Base-by-base conservation (phyloP, 2,329 filamentous ascomycete species). In the Penicillium sp. region DNA sequence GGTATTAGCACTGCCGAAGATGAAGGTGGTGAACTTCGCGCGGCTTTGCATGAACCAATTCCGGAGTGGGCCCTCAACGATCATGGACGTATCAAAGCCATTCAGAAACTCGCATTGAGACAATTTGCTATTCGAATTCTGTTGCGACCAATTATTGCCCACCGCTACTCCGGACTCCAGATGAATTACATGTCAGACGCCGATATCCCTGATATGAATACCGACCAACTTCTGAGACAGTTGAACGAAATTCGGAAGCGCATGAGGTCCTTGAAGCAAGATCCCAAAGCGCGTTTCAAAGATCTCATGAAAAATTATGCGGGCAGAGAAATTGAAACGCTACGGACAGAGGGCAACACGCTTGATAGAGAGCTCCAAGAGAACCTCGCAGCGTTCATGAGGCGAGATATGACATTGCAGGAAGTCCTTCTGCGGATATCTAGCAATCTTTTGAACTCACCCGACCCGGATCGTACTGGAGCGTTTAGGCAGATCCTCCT, bases 51-150 rank as follows among this genome's bases (percentile, higher is more conserved):
- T 30, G 50, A 53, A 20, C 40, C 39, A 16, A 23, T 56, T 13
- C 56, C 56, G 14, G 20, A 41, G 6, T 67, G 63, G 63, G 54
- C 59, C 9, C 41, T 51, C 14, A 39, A 47, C 10, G 63, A 62
- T 39, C 34, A 52, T 20, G 33, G 61, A 28, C 60, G 63, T 13
- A 54, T 58, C 20, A 65, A 67, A 37, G 65, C 61, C 19, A 63
- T 70, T 11, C 63, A 64, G 33, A 63, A 60, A 32, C 50, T 70
- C 8, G 67, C 65, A 11, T 39, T 68, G 31, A 63, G 57, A 28
- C 64, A 68, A 50, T 60, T 70, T 4, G 63, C 63, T 8, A 64
- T 69, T 28, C 56, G 63, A 9, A 45, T 70, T 26, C 35, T 70
- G 18, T 51, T 70, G 13, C 63, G 67, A 7, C 66, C 66, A 8